phyloP scores from a whole-genome alignment of 768 basidiomycete genomes.

The Wakefieldia striispora region DNA sequence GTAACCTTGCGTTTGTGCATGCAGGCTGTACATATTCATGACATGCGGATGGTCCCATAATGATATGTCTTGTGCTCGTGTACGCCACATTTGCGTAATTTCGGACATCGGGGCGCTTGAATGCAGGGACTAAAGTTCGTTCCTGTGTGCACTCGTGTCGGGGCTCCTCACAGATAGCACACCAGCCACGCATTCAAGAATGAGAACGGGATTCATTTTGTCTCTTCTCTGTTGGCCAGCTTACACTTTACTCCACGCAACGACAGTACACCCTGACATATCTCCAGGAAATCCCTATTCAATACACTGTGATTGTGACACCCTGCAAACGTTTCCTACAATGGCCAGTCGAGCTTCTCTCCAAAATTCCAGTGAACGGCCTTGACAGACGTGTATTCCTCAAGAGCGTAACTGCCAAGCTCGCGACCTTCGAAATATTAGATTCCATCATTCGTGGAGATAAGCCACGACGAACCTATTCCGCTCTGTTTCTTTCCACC shows the following conservation, averaged over 20 bases:
- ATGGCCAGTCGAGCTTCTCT: conserved; percentile 75
- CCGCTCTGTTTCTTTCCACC: conserved; percentile 95
- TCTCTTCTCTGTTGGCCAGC: conserved; percentile 7
- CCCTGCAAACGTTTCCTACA: conserved; percentile 36
- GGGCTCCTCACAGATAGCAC: conserved; percentile 1
- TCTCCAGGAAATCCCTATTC: background rate
- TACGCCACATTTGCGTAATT: conserved; percentile 24
- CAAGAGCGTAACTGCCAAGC: conserved; percentile 80
- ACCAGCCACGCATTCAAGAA: conserved; percentile 4
- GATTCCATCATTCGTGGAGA: conserved; percentile 2
- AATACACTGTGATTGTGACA: background rate
- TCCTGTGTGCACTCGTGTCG: conserved; percentile 14
- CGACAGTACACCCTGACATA: background rate
- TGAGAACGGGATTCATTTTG: conserved; percentile 12
- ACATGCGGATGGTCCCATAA: background rate
- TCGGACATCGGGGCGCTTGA: conserved; percentile 8
- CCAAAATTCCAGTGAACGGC: conserved; percentile 89
- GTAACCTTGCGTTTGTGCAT: background rate
- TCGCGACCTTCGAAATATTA: conserved; percentile 64
- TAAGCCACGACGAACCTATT: conserved; percentile 47
- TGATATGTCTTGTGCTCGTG: conserved; percentile 18
- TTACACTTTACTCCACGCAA: conserved; percentile 15
- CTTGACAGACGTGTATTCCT: conserved; percentile 81
- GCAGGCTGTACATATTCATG: conserved; percentile 1
- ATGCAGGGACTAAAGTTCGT: background rate